Conservation (phyloP, 495 filamentous ascomycete genomes). For the Penicillium ochrochloron region DNA sequence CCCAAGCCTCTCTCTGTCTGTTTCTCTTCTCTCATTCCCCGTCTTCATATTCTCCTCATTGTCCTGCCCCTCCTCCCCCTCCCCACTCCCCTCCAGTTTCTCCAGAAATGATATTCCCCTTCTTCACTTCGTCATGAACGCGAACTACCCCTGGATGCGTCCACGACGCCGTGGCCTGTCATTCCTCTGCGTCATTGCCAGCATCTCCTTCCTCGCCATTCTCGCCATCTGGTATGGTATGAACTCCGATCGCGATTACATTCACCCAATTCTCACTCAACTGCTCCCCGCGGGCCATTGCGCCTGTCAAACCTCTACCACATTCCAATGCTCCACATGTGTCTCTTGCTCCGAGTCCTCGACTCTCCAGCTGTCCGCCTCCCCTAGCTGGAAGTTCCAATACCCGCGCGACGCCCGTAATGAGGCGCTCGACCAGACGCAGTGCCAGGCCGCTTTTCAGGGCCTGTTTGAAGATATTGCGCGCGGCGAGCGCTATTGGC, state of each 20-base stretch:
- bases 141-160: constrained; percentile 31
- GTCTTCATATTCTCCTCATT: not conserved
- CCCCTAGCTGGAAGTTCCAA: constrained; percentile 41
- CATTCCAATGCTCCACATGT: constrained; percentile 47
- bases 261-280: constrained; percentile 45
- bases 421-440: constrained; percentile 36
- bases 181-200: constrained; percentile 28
- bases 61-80: constrained; percentile 8
- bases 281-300: constrained; percentile 49
- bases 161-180: constrained; percentile 34
- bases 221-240: constrained; percentile 45
- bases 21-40: not conserved
- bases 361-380: constrained; percentile 15
- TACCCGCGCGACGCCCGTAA: constrained; percentile 44
- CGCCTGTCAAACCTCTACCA: constrained; percentile 46
- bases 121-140: constrained; percentile 28
- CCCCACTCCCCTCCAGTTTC: not conserved
- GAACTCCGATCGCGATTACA: constrained; percentile 45
- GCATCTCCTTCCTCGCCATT: constrained; percentile 26
- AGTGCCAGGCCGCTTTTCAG: constrained; percentile 52
- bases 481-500: constrained; percentile 42
- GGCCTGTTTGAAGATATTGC: constrained; percentile 52
- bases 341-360: constrained; percentile 37
- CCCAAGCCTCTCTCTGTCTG: not conserved
- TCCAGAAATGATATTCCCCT: not conserved